Percentiles rank a stretch among this genome's conserved stretches.
Conservation (phyloP, 129 eudicot species). For the Flaveria trinervia region DNA sequence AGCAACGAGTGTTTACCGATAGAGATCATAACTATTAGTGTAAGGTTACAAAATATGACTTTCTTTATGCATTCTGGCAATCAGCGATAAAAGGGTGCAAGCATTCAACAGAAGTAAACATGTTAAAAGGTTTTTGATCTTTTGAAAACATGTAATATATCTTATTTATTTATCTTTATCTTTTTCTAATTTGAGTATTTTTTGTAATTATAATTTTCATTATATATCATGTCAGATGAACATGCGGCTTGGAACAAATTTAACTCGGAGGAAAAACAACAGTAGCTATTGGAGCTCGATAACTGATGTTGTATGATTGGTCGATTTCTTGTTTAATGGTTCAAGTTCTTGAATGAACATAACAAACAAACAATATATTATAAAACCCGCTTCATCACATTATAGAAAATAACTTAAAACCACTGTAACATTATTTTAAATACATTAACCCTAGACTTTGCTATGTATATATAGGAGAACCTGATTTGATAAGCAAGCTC, state of each 20-base stretch:
- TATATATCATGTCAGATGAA: not conserved
- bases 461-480: no score
- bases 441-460: no score
- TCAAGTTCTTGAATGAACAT: no score
- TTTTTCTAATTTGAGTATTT: not conserved
- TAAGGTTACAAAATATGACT: not conserved
- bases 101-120: constrained; percentile 14
- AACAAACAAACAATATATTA: no score
- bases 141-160: not conserved
- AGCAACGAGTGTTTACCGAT: not conserved
- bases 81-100: constrained; percentile 6
- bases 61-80: constrained; percentile 1
- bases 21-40: not conserved
- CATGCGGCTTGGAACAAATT: constrained; percentile 96
- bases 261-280: constrained; percentile 73
- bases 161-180: no score
- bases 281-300: constrained; percentile 11
- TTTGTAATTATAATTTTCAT: not conserved
- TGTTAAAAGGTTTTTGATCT: constrained; percentile 17
- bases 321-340: no score
- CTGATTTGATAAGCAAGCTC: no score
- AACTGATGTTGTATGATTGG: no score
- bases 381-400: no score
- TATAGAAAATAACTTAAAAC: no score
- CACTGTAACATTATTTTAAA: no score